phyloP scores from a whole-genome alignment of 176 grass and related monocot genomes.

The Juncus effusus region DNA sequence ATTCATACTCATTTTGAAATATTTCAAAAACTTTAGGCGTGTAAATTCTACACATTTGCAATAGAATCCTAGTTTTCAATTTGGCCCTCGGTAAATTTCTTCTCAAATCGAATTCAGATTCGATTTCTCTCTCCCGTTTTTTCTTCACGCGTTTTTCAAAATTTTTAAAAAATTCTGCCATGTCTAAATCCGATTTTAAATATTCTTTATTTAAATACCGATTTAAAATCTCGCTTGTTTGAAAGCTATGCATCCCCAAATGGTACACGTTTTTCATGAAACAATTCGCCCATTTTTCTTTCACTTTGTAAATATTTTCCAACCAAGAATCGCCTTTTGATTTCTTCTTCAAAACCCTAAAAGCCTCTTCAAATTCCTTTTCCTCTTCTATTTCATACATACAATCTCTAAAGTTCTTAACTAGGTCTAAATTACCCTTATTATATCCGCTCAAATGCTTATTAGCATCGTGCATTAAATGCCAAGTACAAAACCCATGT shows the following conservation, averaged over 20 bases:
- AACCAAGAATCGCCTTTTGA: slow-evolving; percentile 26
- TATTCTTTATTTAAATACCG: slow-evolving; percentile 28
- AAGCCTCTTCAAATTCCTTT: slow-evolving; percentile 29
- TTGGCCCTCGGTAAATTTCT: slow-evolving; percentile 28
- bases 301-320: slow-evolving; percentile 25
- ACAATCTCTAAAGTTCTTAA: slow-evolving; percentile 21
- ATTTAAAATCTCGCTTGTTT: slow-evolving; percentile 28
- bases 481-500: slow-evolving; percentile 21
- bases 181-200: slow-evolving; percentile 27
- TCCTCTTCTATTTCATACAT: slow-evolving; percentile 12
- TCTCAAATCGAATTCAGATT: slow-evolving; percentile 25
- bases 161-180: slow-evolving; percentile 27
- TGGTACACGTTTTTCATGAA: slow-evolving; percentile 32
- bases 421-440: slow-evolving; percentile 28
- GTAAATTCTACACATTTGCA: slow-evolving; percentile 25
- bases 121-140: slow-evolving; percentile 28
- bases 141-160: slow-evolving; percentile 29
- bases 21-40: slow-evolving; percentile 28
- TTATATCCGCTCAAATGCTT: slow-evolving; percentile 32
- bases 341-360: slow-evolving; percentile 25
- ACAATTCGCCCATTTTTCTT: slow-evolving; percentile 33
- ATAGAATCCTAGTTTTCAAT: slow-evolving; percentile 28
- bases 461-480: slow-evolving; percentile 12
- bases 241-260: slow-evolving; percentile 30
- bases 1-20: slow-evolving; percentile 32